phyloP scores from a whole-genome alignment of 176 grass and related monocot species.

The Pharus latifolius region DNA sequence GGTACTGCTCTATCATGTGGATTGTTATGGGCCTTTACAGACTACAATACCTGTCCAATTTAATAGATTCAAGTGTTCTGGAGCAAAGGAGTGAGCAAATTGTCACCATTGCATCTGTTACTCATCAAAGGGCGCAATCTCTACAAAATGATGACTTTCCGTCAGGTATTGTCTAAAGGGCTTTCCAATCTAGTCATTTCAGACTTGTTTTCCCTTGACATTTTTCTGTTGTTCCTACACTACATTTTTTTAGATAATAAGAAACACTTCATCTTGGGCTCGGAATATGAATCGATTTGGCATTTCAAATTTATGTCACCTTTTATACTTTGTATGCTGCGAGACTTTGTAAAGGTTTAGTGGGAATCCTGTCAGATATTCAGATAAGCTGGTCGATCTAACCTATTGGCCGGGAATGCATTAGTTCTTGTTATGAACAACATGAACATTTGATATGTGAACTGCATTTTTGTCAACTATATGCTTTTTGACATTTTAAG shows the following conservation, averaged over 20 bases:
- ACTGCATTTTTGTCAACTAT: neutral
- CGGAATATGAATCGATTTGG: neutral
- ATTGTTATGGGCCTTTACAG: neutral
- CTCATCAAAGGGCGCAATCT: slow-evolving; percentile 73
- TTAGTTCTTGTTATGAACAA: neutral
- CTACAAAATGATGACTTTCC: slow-evolving; percentile 62
- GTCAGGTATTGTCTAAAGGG: slow-evolving; percentile 33
- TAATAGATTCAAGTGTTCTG: slow-evolving; percentile 62
- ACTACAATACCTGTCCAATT: slow-evolving; percentile 6
- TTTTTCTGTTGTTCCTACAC: neutral
- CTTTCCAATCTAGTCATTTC: neutral
- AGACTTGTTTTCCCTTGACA: neutral
- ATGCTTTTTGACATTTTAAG: neutral
- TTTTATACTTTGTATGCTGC: neutral
- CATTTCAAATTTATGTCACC: neutral
- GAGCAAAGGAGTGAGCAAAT: slow-evolving; percentile 48
- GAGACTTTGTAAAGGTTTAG: neutral
- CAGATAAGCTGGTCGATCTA: neutral
- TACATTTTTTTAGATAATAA: neutral
- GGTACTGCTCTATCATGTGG: neutral
- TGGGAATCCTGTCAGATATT: neutral
- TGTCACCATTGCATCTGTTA: slow-evolving; percentile 42
- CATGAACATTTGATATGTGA: neutral
- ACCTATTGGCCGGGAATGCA: neutral
- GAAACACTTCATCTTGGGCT: neutral